Percentiles rank a stretch among this genome's conserved stretches.
Evolutionary conservation across 1,284 basidiomycete genomes (phyloP).

Genomic region (Bjerkandera adusta): DNA sequence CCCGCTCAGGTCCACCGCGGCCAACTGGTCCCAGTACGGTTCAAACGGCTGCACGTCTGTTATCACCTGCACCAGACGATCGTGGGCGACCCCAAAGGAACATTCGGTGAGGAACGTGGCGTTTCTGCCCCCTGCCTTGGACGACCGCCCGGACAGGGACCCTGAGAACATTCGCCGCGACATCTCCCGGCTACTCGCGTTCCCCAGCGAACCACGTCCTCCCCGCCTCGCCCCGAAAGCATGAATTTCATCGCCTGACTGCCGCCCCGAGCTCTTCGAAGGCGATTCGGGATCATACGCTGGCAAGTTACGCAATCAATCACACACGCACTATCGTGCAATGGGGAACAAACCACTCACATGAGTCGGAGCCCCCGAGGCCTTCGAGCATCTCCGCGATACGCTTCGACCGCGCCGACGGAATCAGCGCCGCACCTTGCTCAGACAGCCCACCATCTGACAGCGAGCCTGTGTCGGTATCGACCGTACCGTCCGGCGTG

Average conservation of each 20-base stretch:
- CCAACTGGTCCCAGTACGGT: constrained; percentile 89
- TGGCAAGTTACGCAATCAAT: constrained; percentile 9
- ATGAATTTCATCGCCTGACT: constrained; percentile 42
- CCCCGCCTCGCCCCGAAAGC: constrained; percentile 42
- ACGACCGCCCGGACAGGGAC: constrained; percentile 31
- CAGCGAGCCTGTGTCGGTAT: constrained; percentile 27
- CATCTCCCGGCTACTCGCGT: constrained; percentile 17
- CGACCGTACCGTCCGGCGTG: constrained; percentile 33
- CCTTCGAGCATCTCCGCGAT: constrained; percentile 77
- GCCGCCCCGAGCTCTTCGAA: constrained; percentile 52
- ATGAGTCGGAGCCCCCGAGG: constrained; percentile 54
- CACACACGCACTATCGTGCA: not conserved
- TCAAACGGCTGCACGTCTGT: constrained; percentile 96
- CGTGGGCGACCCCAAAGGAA: constrained; percentile 91
- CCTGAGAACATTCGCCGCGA: constrained; percentile 47
- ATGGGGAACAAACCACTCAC: constrained; percentile 47
- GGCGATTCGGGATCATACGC: constrained; percentile 58
- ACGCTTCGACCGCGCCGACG: constrained; percentile 72
- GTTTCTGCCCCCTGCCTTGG: constrained; percentile 39
- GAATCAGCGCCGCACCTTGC: constrained; percentile 35
- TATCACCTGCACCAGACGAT: constrained; percentile 87
- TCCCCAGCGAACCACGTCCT: constrained; percentile 17
- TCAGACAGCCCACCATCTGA: constrained; percentile 14
- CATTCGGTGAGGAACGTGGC: constrained; percentile 92
- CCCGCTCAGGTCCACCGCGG: constrained; percentile 73